Evolutionary conservation across 352 stramenopile species (phyloP).

Genomic region (Pythium dissimile): DNA sequence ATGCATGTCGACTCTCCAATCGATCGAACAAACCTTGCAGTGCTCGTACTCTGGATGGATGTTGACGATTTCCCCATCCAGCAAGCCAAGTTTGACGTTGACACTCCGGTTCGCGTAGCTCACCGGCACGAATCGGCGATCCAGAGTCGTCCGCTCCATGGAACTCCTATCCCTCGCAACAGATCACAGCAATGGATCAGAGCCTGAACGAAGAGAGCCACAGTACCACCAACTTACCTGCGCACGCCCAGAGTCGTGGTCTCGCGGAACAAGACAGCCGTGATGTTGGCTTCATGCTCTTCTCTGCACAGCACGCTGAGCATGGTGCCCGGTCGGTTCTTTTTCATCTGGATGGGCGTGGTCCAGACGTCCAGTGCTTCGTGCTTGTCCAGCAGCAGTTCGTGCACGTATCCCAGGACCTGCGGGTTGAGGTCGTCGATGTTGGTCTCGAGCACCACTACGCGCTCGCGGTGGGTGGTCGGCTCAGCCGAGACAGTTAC

Average conservation of each 20-base stretch:
- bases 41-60: slow-evolving; percentile 82
- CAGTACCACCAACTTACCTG: slow-evolving; percentile 34
- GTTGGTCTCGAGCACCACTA: slow-evolving; percentile 88
- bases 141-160: slow-evolving; percentile 55
- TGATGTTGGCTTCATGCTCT: slow-evolving; percentile 51
- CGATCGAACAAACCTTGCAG: slow-evolving; percentile 48
- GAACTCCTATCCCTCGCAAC: slow-evolving; percentile 41
- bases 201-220: not conserved
- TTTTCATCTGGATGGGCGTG: slow-evolving; percentile 91
- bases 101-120: slow-evolving; percentile 40
- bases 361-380: slow-evolving; percentile 88
- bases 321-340: slow-evolving; percentile 72
- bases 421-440: slow-evolving; percentile 90
- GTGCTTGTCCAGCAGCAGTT: slow-evolving; percentile 53
- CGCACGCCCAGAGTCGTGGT: slow-evolving; percentile 89
- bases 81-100: slow-evolving; percentile 57
- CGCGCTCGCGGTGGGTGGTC: slow-evolving; percentile 26
- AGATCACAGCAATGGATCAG: slow-evolving; percentile 6
- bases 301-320: slow-evolving; percentile 80
- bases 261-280: slow-evolving; percentile 70
- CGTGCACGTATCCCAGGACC: slow-evolving; percentile 73
- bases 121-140: slow-evolving; percentile 48
- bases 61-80: slow-evolving; percentile 53
- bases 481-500: too few relatives aligned
- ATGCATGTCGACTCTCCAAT: too few relatives aligned